Evolutionary conservation across 169 alveolate species (phyloP), one percentile per base, ranked within the genome.

Genomic region (Plasmodium coatneyi): DNA sequence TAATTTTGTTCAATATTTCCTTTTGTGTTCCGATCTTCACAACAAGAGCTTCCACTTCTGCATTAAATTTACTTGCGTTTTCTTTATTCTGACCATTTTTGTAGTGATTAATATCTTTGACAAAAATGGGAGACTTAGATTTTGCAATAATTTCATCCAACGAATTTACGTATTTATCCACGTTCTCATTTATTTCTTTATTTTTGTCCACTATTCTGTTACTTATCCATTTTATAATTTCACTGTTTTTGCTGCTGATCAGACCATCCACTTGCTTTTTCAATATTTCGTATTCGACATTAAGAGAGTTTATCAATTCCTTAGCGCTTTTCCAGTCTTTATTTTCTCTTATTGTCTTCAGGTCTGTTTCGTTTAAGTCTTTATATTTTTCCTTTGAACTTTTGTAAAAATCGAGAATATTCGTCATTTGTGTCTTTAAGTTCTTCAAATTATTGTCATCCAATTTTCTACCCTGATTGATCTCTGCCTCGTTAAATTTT

Each of bases 311-410:
- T 54, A 56, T 19, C 34, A 54, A 22, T 28, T 54, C 36, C 34
- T 82, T 82, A 28, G 71, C 54, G 39, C 10, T 60, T 22, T 36
- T 41, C 90, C 90, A 82, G 22, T 82, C 90, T 32, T 54, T n/a
- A 30, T 82, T 82, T 19, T 82, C 28, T 41, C 34, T 60, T 82
- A 82, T 32, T 82, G 54, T 56, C 30, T 16, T 41, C 36, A 82
- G 70, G 14, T 54, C 74, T 56, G 80, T 9, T 30, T 54, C 90
- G 52, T 41, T 60, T 28, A 54, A 56, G 3, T 30, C 52, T 19
- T 82, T 82, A 54, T 54, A 54, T 25, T 54, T 82, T 82, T 82
- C 14, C 80, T 82, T 82, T 4, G 54, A 82, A 16, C 70, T 25
- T 32, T 3, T 82, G 70, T 82, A 54, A 6, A 22, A 6, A 32